These are phyloP conservation scores for Penicillium corylophilum DNA, from an alignment of 2,329 filamentous ascomycete genomes.

Conservation along the genomic window DNA sequence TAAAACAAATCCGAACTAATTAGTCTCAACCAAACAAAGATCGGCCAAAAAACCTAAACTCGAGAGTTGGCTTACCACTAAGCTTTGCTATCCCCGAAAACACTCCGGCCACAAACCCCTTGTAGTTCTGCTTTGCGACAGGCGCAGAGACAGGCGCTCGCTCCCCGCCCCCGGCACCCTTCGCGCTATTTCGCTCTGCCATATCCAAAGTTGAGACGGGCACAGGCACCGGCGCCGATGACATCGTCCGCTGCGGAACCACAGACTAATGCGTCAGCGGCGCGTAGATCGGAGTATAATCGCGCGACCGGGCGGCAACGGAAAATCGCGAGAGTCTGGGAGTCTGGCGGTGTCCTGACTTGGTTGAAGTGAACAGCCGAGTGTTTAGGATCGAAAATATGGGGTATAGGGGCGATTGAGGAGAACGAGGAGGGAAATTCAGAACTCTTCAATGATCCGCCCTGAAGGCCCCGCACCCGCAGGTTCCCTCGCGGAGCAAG, in stretches of 20 bases:
- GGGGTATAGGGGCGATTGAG: slow-evolving; percentile 5
- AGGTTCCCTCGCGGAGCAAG: slow-evolving; percentile 21
- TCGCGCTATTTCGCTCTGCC: slow-evolving; percentile 1
- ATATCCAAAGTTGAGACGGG: slow-evolving; percentile 1
- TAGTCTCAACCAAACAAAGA: neutral
- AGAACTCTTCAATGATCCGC: slow-evolving; percentile 14
- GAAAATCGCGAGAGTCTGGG: neutral
- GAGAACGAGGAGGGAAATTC: slow-evolving; percentile 7
- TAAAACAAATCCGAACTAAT: slow-evolving; percentile 25
- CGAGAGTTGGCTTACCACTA: slow-evolving; percentile 58
- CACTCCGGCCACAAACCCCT: slow-evolving; percentile 95
- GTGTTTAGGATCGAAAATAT: neutral
- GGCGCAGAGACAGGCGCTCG: slow-evolving; percentile 12
- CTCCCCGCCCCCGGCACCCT: neutral
- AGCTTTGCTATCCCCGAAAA: slow-evolving; percentile 93
- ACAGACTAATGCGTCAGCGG: slow-evolving; percentile 10
- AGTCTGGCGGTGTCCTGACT: neutral
- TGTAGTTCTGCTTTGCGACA: slow-evolving; percentile 62
- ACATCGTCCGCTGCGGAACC: slow-evolving; percentile 17
- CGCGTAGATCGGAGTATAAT: slow-evolving; percentile 1
- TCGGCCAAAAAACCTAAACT: neutral
- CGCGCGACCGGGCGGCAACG: neutral
- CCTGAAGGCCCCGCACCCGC: slow-evolving; percentile 14
- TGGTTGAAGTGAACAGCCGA: neutral
- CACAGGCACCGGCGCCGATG: slow-evolving; percentile 22